Evolutionary conservation across 78 protist species (phyloP).

Genomic region (Speleostelium caveatum): DNA sequence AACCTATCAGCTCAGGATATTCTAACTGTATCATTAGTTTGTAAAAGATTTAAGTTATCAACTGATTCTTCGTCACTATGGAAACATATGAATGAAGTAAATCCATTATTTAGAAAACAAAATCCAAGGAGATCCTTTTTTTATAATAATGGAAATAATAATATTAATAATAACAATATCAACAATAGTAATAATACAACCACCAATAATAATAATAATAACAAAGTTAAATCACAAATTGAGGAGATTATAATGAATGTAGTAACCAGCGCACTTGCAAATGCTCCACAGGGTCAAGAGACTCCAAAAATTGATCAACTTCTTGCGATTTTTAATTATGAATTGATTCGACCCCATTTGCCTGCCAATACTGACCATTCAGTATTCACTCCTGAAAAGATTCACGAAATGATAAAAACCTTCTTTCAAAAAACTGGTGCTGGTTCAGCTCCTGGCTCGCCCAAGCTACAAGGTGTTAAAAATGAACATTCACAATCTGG

Average conservation of each 20-base stretch:
- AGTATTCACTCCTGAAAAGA: neutral
- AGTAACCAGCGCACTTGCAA: neutral
- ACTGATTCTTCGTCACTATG: slow-evolving; percentile 39
- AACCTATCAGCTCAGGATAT: slow-evolving; percentile 23
- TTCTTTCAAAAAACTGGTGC: no score
- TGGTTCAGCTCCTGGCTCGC: neutral
- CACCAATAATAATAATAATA: no score
- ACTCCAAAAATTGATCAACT: neutral
- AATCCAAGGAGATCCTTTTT: slow-evolving; percentile 1
- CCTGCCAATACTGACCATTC: neutral
- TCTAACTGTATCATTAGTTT: slow-evolving; percentile 29
- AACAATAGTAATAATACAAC: neutral
- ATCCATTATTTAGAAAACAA: slow-evolving; percentile 35
- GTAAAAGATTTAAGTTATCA: slow-evolving; percentile 57
- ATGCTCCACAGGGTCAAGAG: no score
- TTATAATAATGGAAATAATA: no score
- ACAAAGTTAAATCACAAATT: neutral
- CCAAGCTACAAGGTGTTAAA: neutral
- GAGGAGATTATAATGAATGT: neutral
- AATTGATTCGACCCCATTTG: no score
- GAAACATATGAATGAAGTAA: slow-evolving; percentile 4
- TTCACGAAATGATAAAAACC: no score
- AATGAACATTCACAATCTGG: neutral
- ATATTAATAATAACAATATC: no score
- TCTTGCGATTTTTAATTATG: neutral